Evolutionary conservation across 2,329 filamentous ascomycete species (phyloP).

Genomic region (Epichloe hybrida): DNA sequence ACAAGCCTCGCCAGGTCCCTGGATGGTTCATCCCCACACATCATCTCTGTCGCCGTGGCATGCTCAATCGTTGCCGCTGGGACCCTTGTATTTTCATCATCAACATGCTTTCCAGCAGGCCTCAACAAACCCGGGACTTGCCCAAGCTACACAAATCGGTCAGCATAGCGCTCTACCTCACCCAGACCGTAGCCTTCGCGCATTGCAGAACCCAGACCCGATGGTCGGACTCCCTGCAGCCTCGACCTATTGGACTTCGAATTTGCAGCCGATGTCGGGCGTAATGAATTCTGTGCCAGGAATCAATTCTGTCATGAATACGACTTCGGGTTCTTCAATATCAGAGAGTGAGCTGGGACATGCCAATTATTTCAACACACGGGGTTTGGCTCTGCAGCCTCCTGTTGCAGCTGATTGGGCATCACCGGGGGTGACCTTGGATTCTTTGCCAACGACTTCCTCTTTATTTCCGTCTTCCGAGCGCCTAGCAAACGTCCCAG

Average conservation of each 20-base stretch:
- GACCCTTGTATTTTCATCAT: constrained; percentile 1
- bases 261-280: background rate
- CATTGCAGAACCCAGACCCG: background rate
- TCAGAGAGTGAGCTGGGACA: background rate
- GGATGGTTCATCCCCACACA: constrained; percentile 12
- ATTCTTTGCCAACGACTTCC: constrained; percentile 10
- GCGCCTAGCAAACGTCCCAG: constrained; percentile 8
- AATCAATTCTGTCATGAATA: background rate
- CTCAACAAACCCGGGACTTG: background rate
- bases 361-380: background rate
- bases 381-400: constrained; percentile 1
- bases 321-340: background rate
- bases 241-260: background rate
- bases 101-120: background rate
- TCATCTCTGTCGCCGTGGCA: constrained; percentile 13
- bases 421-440: constrained; percentile 9
- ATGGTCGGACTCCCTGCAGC: background rate
- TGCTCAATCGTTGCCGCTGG: constrained; percentile 5
- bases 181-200: constrained; percentile 1
- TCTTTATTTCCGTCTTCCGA: constrained; percentile 9
- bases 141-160: background rate
- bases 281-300: background rate
- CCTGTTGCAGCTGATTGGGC: constrained; percentile 1
- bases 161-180: constrained; percentile 5
- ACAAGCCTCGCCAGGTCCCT: constrained; percentile 13